Base-by-base conservation (phyloP, 2,329 filamentous ascomycete genomes). In the Alternaria consortialis region DNA sequence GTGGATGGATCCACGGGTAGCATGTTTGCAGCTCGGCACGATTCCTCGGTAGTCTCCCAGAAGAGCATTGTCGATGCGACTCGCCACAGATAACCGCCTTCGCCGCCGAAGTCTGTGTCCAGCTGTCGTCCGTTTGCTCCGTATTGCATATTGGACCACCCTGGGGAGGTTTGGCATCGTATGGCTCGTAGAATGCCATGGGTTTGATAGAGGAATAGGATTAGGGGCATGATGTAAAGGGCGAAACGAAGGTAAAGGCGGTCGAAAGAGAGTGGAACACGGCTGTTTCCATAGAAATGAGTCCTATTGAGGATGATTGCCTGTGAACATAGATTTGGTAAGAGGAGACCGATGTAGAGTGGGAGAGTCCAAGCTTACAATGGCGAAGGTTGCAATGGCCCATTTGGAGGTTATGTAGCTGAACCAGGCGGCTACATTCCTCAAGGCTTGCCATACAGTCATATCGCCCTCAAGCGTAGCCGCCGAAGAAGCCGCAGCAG, bases 281-380 rank as follows among this genome's bases (percentile, higher is more conserved):
- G 86, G 13, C 93, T 94, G 0, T 94, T 94, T 42, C 93, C 94
- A 79, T 97, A 98, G 69, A 98, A 95, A 60, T 94, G 90, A 7
- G 95, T 96, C 58, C 95, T 88, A 76, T 98, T 98, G 25, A 98
- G 84, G 59, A 97, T 82, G 60, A 98, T 87, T 23, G 93, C 93
- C 87, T 90, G 62, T 25, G 53, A 8, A 42, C 20, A 29, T n/a
- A 20, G 17, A 23, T 46, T 64, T 34, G 68, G 56, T 36, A 46
- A 13, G 39, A 13, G 8, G 23, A 37, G 25, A 20, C 23, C 27
- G n/a, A n/a, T 20, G n/a, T 17, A 52, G 29, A 25, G 8, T 11
- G 4, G 48, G 53, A 27, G 73, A 48, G 46, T 15, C 11, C 7
- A 29, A 20, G 37, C 81, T 78, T 77, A 87, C 85, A 84, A 94